These are phyloP conservation scores for Aspergillus fructus DNA, from an alignment of 2,329 filamentous ascomycete species.

Conservation along the genomic window DNA sequence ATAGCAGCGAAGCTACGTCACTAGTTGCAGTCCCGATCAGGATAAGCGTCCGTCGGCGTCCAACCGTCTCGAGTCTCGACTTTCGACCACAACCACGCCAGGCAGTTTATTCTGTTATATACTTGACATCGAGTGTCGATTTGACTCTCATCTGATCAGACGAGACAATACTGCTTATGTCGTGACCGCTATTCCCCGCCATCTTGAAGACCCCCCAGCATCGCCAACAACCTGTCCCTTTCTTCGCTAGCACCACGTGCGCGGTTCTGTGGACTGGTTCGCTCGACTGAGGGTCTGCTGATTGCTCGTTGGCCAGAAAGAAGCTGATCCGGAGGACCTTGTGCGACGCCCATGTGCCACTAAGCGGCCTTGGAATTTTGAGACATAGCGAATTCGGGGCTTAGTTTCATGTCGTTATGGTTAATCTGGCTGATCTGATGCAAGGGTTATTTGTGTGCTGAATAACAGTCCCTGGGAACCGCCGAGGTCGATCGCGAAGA, in stretches of 20 bases:
- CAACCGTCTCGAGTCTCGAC: not conserved
- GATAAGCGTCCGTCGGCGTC: conserved; percentile 9
- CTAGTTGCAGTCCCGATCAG: conserved; percentile 7
- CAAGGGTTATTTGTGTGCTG: not conserved
- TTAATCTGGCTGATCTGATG: not conserved
- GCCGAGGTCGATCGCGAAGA: not conserved
- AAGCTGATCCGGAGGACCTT: conserved; percentile 1
- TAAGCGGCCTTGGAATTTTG: not conserved
- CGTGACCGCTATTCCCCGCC: too few species aligned
- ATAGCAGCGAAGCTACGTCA: conserved; percentile 11
- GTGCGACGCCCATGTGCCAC: not conserved
- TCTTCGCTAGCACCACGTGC: conserved; percentile 11
- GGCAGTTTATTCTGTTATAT: not conserved
- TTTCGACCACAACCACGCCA: not conserved
- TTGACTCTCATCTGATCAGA: not conserved
- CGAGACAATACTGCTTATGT: not conserved
- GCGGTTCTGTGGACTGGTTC: not conserved
- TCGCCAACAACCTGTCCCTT: conserved; percentile 9
- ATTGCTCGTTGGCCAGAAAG: conserved; percentile 6
- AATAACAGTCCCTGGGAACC: not conserved
- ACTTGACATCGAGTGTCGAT: not conserved
- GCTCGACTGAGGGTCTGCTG: not conserved
- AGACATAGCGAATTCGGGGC: not conserved
- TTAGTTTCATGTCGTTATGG: not conserved
- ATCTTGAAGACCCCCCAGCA: not conserved